Percentiles rank a stretch among this genome's conserved stretches.
These are phyloP conservation scores for Platanthera zijinensis DNA, from an alignment of 106 monocot species.

Conservation along the genomic window DNA sequence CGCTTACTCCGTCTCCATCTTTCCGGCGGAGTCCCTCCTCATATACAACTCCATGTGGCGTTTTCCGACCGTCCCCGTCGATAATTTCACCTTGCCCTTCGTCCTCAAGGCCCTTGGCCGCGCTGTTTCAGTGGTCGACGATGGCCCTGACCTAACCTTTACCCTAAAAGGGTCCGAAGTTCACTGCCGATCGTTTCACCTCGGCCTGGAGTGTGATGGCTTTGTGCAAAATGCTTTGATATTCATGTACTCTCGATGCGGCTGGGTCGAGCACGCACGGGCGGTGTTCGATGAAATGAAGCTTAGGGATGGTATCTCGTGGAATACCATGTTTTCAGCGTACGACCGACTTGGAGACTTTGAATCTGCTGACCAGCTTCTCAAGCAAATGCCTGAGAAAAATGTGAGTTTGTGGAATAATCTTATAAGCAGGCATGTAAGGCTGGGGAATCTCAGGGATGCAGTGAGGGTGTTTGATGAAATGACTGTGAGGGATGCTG, in stretches of 20 bases:
- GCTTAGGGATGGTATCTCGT: conserved; percentile 35
- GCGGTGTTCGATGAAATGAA: conserved; percentile 53
- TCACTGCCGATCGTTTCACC: conserved; percentile 30
- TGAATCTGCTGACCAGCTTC: conserved; percentile 18
- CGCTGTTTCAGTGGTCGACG: background rate
- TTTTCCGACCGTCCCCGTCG: conserved; percentile 5
- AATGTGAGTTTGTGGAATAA: conserved; percentile 47
- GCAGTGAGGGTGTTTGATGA: conserved; percentile 45
- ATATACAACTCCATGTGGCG: conserved; percentile 48
- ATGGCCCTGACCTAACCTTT: background rate
- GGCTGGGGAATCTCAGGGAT: conserved; percentile 26
- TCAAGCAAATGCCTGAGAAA: conserved; percentile 39
- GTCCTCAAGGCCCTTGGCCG: conserved; percentile 43
- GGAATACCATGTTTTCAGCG: conserved; percentile 49
- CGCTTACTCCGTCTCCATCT: conserved; percentile 34
- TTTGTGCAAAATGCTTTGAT: conserved; percentile 51
- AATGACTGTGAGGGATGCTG: conserved; percentile 44
- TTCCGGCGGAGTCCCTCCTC: conserved; percentile 28
- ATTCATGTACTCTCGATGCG: conserved; percentile 35
- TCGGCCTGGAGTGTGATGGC: conserved; percentile 22
- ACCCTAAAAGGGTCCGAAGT: conserved; percentile 33
- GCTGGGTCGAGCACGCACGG: conserved; percentile 18
- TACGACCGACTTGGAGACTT: conserved; percentile 26
- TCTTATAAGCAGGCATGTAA: conserved; percentile 26
- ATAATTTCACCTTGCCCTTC: conserved; percentile 36